Conservation (phyloP, 495 filamentous ascomycete genomes). For the Astrothelium subdiscretum region DNA sequence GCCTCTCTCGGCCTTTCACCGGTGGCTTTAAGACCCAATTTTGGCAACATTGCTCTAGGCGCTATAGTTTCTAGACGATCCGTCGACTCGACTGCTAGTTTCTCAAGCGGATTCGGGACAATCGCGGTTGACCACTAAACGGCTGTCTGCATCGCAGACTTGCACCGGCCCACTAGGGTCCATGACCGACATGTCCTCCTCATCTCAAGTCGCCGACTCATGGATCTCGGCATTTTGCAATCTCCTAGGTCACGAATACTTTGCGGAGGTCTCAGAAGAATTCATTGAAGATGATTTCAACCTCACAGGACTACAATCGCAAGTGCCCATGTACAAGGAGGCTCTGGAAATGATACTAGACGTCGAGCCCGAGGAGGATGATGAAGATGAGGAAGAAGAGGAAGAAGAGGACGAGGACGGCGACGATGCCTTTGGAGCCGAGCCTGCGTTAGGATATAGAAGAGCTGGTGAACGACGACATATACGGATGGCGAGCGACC, state of each 20-base stretch:
- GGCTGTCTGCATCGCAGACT: background rate
- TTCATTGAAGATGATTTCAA: conserved; percentile 99
- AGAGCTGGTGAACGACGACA: conserved; percentile 60
- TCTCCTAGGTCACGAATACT: conserved; percentile 92
- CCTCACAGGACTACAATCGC: conserved; percentile 82
- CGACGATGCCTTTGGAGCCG: conserved; percentile 40
- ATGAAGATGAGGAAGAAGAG: conserved; percentile 65
- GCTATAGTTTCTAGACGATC: background rate
- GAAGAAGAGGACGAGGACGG: conserved; percentile 66
- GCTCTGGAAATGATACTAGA: conserved; percentile 95
- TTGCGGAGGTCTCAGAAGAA: conserved; percentile 95
- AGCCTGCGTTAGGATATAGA: conserved; percentile 38
- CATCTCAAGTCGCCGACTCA: conserved; percentile 76
- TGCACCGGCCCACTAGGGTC: background rate
- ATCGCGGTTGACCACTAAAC: background rate
- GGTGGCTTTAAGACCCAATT: too few relatives aligned
- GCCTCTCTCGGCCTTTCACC: background rate
- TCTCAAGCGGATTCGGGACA: background rate
- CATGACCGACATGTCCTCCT: conserved; percentile 39
- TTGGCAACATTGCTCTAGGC: background rate
- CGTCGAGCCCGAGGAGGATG: conserved; percentile 89
- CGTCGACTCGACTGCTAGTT: background rate
- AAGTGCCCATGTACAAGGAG: conserved; percentile 99
- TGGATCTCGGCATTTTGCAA: conserved; percentile 98
- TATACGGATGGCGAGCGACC: conserved; percentile 75